phyloP scores from a whole-genome alignment of 2,329 filamentous ascomycete species.

The Knufia petricola region DNA sequence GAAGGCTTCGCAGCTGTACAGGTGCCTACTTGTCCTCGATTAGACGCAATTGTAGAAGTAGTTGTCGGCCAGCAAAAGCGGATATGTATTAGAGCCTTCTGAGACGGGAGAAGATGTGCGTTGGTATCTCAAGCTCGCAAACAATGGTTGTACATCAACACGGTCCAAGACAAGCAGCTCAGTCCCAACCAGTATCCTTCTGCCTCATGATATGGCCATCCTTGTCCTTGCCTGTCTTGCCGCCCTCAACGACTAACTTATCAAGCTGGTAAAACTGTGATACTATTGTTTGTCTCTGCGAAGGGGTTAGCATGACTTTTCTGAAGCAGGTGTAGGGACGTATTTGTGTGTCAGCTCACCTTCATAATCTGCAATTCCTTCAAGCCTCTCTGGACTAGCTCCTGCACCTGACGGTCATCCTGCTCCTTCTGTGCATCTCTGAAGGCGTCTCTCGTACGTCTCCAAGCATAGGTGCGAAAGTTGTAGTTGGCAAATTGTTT shows the following conservation, averaged over 20 bases:
- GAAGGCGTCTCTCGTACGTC: constrained; percentile 84
- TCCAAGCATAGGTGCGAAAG: constrained; percentile 91
- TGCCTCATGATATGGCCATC: constrained; percentile 60
- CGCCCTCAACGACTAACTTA: constrained; percentile 81
- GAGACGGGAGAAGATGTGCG: neutral
- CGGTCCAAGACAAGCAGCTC: neutral
- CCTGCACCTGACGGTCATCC: constrained; percentile 70
- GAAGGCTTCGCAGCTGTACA: too few relatives aligned
- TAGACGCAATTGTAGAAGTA: too few relatives aligned
- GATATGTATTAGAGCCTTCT: too few relatives aligned
- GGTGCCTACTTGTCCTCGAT: too few relatives aligned
- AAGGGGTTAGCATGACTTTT: constrained; percentile 27
- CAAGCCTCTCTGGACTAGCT: constrained; percentile 78
- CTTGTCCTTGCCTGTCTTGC: constrained; percentile 65
- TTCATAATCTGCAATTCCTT: constrained; percentile 83
- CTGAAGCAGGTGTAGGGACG: too few relatives aligned
- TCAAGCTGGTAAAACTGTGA: constrained; percentile 93
- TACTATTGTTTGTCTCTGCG: constrained; percentile 84
- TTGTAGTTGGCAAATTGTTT: constrained; percentile 89
- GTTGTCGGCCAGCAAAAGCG: too few relatives aligned
- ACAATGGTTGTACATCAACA: neutral
- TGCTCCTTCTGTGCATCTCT: constrained; percentile 64
- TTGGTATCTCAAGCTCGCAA: neutral
- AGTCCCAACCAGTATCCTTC: constrained; percentile 65
- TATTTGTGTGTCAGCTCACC: too few relatives aligned